Evolutionary conservation across 352 stramenopile genomes (phyloP).

Genomic region (Phytophthora aleatoria): DNA sequence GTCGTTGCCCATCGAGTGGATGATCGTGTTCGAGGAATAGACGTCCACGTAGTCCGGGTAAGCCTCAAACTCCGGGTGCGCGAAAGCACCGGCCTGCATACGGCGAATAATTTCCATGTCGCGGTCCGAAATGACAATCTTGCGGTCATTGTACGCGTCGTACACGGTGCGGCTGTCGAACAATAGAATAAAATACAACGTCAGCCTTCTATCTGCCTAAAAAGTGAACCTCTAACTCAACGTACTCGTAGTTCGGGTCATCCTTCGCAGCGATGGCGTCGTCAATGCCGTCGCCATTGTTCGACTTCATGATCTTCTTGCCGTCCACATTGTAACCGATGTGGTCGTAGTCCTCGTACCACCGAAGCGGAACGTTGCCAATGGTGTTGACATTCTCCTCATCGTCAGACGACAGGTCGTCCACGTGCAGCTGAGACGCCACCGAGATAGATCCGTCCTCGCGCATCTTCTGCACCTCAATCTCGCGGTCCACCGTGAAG

Average conservation of each 20-base stretch:
- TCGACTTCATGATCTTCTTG: conserved; percentile 95
- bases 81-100: conserved; percentile 94
- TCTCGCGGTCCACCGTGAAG: conserved; percentile 74
- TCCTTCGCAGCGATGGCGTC: conserved; percentile 85
- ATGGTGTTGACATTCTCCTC: conserved; percentile 97
- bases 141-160: conserved; percentile 98
- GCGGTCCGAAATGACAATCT: conserved; percentile 95
- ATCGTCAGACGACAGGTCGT: conserved; percentile 99
- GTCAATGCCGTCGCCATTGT: conserved; percentile 91
- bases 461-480: conserved; percentile 84
- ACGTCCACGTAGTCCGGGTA: conserved; percentile 92
- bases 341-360: conserved; percentile 99
- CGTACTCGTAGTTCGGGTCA: conserved; percentile 93
- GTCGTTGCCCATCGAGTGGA: conserved; percentile 89
- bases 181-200: conserved; percentile 8
- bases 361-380: conserved; percentile 98
- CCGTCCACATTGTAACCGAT: conserved; percentile 99
- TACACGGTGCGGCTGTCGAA: conserved; percentile 93
- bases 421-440: conserved; percentile 94
- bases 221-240: conserved; percentile 6
- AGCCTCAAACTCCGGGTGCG: conserved; percentile 92
- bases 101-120: conserved; percentile 98
- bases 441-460: conserved; percentile 83
- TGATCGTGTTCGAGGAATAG: conserved; percentile 89
- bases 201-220: conserved; percentile 15